Conservation (phyloP, 805 yeast species). For the Suhomyces prunicola region DNA sequence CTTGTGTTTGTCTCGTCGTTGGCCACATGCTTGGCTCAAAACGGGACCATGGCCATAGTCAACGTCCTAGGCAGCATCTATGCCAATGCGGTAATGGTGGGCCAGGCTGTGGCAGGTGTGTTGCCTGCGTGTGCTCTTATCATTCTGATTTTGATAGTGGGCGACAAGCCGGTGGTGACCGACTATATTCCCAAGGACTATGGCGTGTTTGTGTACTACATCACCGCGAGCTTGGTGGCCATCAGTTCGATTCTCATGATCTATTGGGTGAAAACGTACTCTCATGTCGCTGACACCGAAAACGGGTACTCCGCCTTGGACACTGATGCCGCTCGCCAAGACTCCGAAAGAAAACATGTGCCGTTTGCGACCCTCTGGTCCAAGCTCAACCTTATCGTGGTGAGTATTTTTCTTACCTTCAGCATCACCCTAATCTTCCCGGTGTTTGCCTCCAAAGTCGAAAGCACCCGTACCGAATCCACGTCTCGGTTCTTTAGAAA, state of each 20-base stretch:
- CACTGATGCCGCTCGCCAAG: not conserved
- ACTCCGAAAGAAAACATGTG: slow-evolving; percentile 37
- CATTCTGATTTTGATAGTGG: slow-evolving; percentile 46
- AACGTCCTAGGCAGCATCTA: slow-evolving; percentile 70
- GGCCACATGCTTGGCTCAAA: slow-evolving; percentile 82
- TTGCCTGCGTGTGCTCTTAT: slow-evolving; percentile 75
- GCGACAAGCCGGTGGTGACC: slow-evolving; percentile 20
- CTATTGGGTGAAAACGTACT: slow-evolving; percentile 28
- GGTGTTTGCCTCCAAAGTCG: slow-evolving; percentile 75
- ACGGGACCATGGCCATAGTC: slow-evolving; percentile 85
- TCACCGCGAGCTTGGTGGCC: slow-evolving; percentile 50
- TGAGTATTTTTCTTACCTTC: slow-evolving; percentile 72
- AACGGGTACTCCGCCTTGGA: not conserved
- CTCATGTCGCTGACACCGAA: slow-evolving; percentile 7
- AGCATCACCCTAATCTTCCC: slow-evolving; percentile 78
- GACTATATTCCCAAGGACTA: slow-evolving; percentile 32
- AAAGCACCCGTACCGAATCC: slow-evolving; percentile 41
- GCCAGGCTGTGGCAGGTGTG: slow-evolving; percentile 93
- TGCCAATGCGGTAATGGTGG: slow-evolving; percentile 91
- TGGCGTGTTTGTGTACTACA: slow-evolving; percentile 45
- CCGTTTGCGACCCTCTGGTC: slow-evolving; percentile 60
- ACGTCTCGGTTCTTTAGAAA: slow-evolving; percentile 41
- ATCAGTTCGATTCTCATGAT: slow-evolving; percentile 40
- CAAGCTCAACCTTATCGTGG: slow-evolving; percentile 60
- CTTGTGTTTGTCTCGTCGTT: slow-evolving; percentile 64